Evolutionary conservation across 2,329 filamentous ascomycete species (phyloP).

Genomic region (Phialocephala sp.): DNA sequence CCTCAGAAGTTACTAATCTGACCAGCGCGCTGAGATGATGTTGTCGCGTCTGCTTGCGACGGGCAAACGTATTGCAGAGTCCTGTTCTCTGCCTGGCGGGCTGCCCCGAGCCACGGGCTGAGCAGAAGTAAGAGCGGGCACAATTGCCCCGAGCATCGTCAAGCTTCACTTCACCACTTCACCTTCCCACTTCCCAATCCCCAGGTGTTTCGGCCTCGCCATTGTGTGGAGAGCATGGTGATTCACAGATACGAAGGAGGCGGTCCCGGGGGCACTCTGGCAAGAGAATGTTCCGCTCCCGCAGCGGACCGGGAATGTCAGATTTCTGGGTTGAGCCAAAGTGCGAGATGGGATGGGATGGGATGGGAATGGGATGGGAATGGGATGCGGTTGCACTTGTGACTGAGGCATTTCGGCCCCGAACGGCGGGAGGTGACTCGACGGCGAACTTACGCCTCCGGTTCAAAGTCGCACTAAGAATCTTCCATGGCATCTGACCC

Average conservation of each 20-base stretch:
- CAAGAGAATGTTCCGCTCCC: constrained; percentile 1
- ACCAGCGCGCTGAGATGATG: neutral
- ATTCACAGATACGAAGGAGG: constrained; percentile 20
- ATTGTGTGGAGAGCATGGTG: constrained; percentile 1
- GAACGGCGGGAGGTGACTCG: constrained; percentile 14
- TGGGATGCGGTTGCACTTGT: neutral
- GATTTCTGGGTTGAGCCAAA: neutral
- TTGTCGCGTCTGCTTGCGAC: constrained; percentile 10
- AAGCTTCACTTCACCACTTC: neutral
- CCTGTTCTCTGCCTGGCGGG: constrained; percentile 15
- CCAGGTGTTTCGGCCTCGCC: neutral
- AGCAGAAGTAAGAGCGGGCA: constrained; percentile 23
- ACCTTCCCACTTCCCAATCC: neutral
- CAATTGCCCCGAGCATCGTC: constrained; percentile 19
- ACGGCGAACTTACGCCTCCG: constrained; percentile 10
- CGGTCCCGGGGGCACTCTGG: constrained; percentile 17
- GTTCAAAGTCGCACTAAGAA: constrained; percentile 10
- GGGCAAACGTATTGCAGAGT: neutral
- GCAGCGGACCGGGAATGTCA: neutral
- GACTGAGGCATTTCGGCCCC: constrained; percentile 29
- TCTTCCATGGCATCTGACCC: constrained; percentile 18
- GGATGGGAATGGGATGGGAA: too few relatives aligned
- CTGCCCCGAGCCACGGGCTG: constrained; percentile 1
- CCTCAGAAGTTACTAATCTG: neutral
- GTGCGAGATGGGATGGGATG: too few relatives aligned